Evolutionary conservation across 192 early-diverging fungal genomes (phyloP), one percentile per base, ranked within the genome.

Genomic region (Phlyctochytrium bullatum): DNA sequence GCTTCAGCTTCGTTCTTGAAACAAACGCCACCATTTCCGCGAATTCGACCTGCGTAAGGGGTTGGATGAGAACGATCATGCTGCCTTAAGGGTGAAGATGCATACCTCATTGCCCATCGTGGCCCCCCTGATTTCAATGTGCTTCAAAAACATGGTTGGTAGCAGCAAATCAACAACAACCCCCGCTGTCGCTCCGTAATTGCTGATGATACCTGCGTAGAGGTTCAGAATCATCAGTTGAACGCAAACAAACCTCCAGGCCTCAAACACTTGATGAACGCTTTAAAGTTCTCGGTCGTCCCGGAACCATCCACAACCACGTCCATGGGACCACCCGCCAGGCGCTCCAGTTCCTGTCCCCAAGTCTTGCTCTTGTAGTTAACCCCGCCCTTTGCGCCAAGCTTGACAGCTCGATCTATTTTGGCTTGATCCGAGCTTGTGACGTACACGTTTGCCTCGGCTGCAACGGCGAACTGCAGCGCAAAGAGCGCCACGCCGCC

Each of bases 401-500:
- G 64, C 24, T 69, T 28, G 40, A 47, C 20, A 31, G 89, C 90
- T 34, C 71, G 67, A n/a, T 73, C 52, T 29, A 91, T 87, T 75
- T 91, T 91, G 17, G 71, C 76, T 0, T 78, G 74, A 29, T 74
- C 75, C 23, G 84, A 86, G 35, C 86, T 88, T 2, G 89, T 90
- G 32, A 91, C 90, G 74, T 77, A 88, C 0, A 90, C 90, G 28
- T 88, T 76, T 17, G 89, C 89, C 6, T 89, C 90, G 4, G 71
- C 73, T 17, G 87, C 82, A 12, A 90, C 76, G 28, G 80, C 78
- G 66, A 91, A 89, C 56, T 86, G 80, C 33, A 91, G 58, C 6
- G 87, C 88, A 66, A 82, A 79, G 20, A 90, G 61, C 0, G 89
- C 89, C 40, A 89, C 88, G 36, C 89, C 90, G 56, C 90, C 90